These are phyloP conservation scores for Tetramitus jugosus DNA, from an alignment of 208 protist species.

Conservation along the genomic window DNA sequence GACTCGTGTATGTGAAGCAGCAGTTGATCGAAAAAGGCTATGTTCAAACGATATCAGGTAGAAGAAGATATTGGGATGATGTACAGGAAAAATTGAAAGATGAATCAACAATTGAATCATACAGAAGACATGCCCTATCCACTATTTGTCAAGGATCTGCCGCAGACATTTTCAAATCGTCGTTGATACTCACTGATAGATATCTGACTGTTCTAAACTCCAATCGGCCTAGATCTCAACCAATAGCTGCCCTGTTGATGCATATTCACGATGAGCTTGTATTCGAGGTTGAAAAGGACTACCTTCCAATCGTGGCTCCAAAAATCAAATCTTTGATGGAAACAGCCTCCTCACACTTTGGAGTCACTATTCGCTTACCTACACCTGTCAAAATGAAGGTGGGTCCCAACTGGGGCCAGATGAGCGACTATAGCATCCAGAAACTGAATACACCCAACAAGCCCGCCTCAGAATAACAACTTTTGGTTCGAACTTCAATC, in stretches of 20 bases:
- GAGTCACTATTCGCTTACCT: neutral
- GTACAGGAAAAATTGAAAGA: conserved; percentile 38
- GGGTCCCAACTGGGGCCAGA: neutral
- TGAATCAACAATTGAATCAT: conserved; percentile 47
- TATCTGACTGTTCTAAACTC: neutral
- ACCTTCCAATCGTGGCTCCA: neutral
- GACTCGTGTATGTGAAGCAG: conserved; percentile 23
- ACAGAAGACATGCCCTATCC: conserved; percentile 56
- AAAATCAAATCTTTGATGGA: neutral
- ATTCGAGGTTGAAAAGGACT: conserved; percentile 33
- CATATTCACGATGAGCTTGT: conserved; percentile 49
- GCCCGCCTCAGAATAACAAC: too few relatives aligned
- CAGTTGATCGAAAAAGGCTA: conserved; percentile 47
- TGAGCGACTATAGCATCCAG: too few relatives aligned
- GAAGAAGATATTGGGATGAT: conserved; percentile 32
- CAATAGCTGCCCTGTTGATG: conserved; percentile 44
- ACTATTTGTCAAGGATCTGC: conserved; percentile 39
- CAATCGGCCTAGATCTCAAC: neutral
- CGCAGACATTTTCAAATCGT: conserved; percentile 41
- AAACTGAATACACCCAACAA: too few relatives aligned
- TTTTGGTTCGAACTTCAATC: too few relatives aligned
- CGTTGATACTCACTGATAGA: conserved; percentile 36
- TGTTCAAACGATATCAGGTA: conserved; percentile 31
- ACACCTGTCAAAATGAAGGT: neutral
- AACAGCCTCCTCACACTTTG: neutral